Evolutionary conservation across 257 asterid species (phyloP).

Genomic region (Craterostigma plantagineum): DNA sequence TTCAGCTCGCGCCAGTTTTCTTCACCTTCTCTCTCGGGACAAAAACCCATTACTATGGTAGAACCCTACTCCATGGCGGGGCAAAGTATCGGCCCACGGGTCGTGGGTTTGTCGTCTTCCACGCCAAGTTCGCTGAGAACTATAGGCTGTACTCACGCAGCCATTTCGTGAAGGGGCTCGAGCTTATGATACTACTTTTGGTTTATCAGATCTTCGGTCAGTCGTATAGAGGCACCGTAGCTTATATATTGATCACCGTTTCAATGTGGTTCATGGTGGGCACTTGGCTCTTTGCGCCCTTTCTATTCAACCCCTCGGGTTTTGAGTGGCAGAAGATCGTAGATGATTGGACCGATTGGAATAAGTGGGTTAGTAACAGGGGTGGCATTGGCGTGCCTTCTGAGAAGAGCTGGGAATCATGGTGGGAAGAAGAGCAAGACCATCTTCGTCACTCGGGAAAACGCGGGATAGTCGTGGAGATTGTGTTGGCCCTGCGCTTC

Average conservation of each 20-base stretch:
- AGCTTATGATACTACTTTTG: conserved; percentile 19
- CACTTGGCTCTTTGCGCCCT: conserved; percentile 30
- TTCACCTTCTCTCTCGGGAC: conserved; percentile 25
- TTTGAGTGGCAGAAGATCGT: conserved; percentile 28
- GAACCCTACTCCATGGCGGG: conserved; percentile 25
- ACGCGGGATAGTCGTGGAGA: conserved; percentile 22
- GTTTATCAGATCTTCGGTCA: conserved; percentile 25
- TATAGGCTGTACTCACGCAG: conserved; percentile 25
- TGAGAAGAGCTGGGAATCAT: conserved; percentile 31
- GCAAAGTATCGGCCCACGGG: conserved; percentile 25
- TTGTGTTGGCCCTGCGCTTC: conserved; percentile 18
- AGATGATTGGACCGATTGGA: conserved; percentile 33
- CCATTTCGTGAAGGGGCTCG: conserved; percentile 25
- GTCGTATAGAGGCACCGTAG: conserved; percentile 17
- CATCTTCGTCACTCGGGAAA: conserved; percentile 24
- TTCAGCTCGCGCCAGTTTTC: conserved; percentile 25
- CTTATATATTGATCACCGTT: conserved; percentile 16
- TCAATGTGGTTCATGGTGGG: conserved; percentile 33
- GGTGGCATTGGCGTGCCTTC: conserved; percentile 31
- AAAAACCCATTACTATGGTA: conserved; percentile 21
- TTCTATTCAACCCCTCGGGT: conserved; percentile 26
- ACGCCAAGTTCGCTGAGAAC: conserved; percentile 24
- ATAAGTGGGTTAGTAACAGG: conserved; percentile 22
- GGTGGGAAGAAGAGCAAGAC: conserved; percentile 34
- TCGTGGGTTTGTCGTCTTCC: conserved; percentile 27